These are phyloP conservation scores for Pyrus bretschneideri DNA, from an alignment of 306 rosid species.

Conservation along the genomic window DNA sequence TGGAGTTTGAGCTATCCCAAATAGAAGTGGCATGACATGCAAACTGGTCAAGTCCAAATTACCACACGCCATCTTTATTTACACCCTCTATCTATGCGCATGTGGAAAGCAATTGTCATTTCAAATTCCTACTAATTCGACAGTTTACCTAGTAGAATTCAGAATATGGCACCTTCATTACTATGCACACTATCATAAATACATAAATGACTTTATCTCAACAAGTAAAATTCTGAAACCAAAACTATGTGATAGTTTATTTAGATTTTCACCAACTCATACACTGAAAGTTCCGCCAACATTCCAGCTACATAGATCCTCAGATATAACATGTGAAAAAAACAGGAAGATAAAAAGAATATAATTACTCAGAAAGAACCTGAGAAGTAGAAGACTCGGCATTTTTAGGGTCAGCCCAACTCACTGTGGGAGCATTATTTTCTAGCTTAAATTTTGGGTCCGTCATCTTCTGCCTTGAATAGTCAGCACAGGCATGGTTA, in stretches of 20 bases:
- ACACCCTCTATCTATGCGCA: neutral
- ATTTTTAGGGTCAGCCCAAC: constrained; percentile 98
- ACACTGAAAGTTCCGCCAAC: neutral
- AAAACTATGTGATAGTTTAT: neutral
- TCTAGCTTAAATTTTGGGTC: constrained; percentile 74
- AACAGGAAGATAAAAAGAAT: neutral
- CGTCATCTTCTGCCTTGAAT: constrained; percentile 87
- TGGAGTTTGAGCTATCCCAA: neutral
- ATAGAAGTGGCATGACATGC: neutral
- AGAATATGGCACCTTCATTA: no score
- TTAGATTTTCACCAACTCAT: neutral
- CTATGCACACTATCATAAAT: no score
- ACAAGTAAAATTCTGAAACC: neutral
- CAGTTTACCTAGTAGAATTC: no score
- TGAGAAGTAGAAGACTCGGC: constrained; percentile 93
- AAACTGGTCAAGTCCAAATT: neutral
- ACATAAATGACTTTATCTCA: no score
- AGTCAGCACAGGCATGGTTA: constrained; percentile 93
- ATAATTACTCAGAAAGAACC: constrained; percentile 33
- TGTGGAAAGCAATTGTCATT: no score
- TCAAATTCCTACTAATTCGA: no score
- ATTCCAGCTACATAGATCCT: constrained; percentile 7
- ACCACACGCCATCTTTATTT: neutral
- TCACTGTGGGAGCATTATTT: constrained; percentile 87
- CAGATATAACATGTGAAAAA: constrained; percentile 4